Percentiles rank a stretch among this genome's conserved stretches.
These are phyloP conservation scores for Erigeron philadelphicus DNA, from an alignment of 140 eudicot species.

Conservation along the genomic window DNA sequence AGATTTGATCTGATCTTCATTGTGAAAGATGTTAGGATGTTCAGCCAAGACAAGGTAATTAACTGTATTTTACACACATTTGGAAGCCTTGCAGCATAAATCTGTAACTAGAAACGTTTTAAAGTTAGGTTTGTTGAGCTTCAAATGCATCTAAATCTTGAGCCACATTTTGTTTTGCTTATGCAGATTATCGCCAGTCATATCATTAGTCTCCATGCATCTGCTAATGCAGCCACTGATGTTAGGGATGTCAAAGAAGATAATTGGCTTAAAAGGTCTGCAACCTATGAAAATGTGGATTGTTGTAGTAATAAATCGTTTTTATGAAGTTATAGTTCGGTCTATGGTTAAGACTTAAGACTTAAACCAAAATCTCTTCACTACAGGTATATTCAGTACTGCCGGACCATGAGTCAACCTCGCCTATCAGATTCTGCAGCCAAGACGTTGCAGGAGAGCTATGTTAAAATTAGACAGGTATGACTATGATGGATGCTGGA, in stretches of 20 bases:
- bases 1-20: conserved; percentile 91
- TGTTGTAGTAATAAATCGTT: background rate
- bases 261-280: conserved; percentile 87
- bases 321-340: background rate
- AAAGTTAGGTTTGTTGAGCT: background rate
- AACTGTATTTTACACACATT: background rate
- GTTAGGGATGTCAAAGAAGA: conserved; percentile 61
- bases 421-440: conserved; percentile 98
- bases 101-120: background rate
- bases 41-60: conserved; percentile 79
- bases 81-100: background rate
- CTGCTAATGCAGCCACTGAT: conserved; percentile 63
- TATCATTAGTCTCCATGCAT: conserved; percentile 75
- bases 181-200: conserved; percentile 85
- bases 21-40: conserved; percentile 84
- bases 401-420: conserved; percentile 72
- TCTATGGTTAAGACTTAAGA: conserved; percentile 17
- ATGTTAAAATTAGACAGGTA: conserved; percentile 97
- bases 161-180: conserved; percentile 15
- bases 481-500: background rate
- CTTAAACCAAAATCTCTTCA: conserved; percentile 11
- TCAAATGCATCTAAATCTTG: background rate
- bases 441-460: conserved; percentile 60
- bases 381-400: conserved; percentile 87
- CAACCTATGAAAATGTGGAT: background rate